These are phyloP conservation scores for Aaosphaeria pasadenensis DNA, from an alignment of 2,329 filamentous ascomycete species.

Conservation along the genomic window DNA sequence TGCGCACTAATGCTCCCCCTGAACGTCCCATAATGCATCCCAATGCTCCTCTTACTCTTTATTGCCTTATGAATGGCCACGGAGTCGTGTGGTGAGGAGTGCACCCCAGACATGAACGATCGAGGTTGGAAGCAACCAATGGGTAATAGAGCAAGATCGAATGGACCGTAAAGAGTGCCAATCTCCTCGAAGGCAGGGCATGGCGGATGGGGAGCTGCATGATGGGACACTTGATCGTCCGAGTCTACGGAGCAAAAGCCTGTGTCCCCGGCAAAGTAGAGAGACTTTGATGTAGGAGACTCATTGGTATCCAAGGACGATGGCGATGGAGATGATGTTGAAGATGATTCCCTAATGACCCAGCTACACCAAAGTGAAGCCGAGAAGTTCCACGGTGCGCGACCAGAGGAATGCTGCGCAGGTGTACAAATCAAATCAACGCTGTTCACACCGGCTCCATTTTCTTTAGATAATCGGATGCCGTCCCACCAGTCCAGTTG, in stretches of 20 bases:
- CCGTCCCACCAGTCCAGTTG: conserved; percentile 53
- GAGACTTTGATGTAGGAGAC: not conserved
- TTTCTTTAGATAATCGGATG: conserved; percentile 30
- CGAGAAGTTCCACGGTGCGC: conserved; percentile 39
- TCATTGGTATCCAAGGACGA: conserved; percentile 22
- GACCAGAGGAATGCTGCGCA: conserved; percentile 47
- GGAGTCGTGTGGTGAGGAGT: conserved; percentile 48
- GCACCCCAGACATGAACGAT: conserved; percentile 44
- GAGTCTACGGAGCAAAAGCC: conserved; percentile 42
- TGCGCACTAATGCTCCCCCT: conserved; percentile 43
- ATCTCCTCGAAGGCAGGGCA: conserved; percentile 51
- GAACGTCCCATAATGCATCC: conserved; percentile 53
- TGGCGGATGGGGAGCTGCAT: conserved; percentile 34
- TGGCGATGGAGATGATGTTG: not conserved
- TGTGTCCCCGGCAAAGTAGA: conserved; percentile 52
- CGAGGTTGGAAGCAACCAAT: conserved; percentile 49
- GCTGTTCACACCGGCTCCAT: conserved; percentile 4
- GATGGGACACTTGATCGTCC: conserved; percentile 26
- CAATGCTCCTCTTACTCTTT: conserved; percentile 46
- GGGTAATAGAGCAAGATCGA: conserved; percentile 49
- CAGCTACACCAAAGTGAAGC: conserved; percentile 50
- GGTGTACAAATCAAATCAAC: conserved; percentile 46
- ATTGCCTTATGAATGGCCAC: conserved; percentile 48
- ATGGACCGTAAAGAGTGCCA: conserved; percentile 45
- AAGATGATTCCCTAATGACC: conserved; percentile 33